These are phyloP conservation scores for Mycosarcoma maydis DNA, from an alignment of 1,284 basidiomycete species.

Conservation along the genomic window DNA sequence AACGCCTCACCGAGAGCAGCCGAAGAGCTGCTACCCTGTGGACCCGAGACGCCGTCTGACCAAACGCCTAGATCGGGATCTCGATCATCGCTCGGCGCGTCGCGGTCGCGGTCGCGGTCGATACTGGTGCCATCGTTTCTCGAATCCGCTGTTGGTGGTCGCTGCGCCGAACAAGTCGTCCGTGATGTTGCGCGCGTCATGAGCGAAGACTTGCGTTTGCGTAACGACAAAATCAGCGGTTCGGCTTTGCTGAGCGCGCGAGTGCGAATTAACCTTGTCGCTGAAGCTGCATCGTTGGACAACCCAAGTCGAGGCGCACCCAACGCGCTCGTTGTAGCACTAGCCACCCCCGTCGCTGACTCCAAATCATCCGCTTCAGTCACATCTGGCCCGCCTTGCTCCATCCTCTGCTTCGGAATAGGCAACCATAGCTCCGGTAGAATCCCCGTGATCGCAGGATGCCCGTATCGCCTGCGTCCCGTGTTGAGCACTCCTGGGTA, in stretches of 20 bases:
- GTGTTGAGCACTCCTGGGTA: constrained; percentile 59
- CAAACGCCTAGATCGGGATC: constrained; percentile 24
- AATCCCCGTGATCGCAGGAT: constrained; percentile 61
- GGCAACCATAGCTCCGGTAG: constrained; percentile 63
- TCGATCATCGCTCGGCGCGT: not conserved
- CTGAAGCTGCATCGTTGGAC: constrained; percentile 1
- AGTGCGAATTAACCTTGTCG: constrained; percentile 9
- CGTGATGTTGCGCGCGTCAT: constrained; percentile 3
- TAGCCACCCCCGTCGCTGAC: constrained; percentile 13
- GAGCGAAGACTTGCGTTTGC: constrained; percentile 40
- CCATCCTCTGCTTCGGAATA: constrained; percentile 18
- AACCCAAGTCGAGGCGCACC: constrained; percentile 8
- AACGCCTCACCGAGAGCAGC: constrained; percentile 42
- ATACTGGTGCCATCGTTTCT: constrained; percentile 1
- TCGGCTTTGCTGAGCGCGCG: constrained; percentile 32
- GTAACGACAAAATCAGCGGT: constrained; percentile 46
- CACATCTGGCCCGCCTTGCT: constrained; percentile 29
- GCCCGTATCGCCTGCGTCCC: constrained; percentile 54
- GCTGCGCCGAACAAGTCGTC: too few species aligned
- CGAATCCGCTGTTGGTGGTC: too few species aligned
- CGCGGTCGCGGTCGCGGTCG: not conserved
- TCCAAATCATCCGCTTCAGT: constrained; percentile 33
- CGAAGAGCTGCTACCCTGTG: constrained; percentile 17
- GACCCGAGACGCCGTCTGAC: constrained; percentile 36
- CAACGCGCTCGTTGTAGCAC: constrained; percentile 20